Evolutionary conservation across 2,329 filamentous ascomycete species (phyloP).

Genomic region (Paraconiothyrium sp.): DNA sequence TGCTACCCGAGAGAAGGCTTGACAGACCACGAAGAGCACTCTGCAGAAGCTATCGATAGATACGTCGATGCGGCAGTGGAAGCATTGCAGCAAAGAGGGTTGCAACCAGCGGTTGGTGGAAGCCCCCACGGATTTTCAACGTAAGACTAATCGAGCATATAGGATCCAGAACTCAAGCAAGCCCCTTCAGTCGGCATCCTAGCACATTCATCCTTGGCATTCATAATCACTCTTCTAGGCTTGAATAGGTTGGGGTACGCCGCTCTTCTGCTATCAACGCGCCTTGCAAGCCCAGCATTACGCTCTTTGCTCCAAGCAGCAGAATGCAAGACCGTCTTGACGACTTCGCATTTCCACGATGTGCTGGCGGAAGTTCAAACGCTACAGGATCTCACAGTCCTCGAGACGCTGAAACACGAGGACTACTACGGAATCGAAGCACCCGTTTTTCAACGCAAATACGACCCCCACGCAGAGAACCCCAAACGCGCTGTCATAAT

Average conservation of each 20-base stretch:
- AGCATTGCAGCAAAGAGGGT: conserved; percentile 29
- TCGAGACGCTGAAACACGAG: conserved; percentile 36
- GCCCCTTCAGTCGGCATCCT: conserved; percentile 57
- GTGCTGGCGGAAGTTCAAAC: conserved; percentile 42
- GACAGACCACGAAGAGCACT: conserved; percentile 37
- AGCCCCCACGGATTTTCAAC: not conserved
- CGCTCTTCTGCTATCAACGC: conserved; percentile 63
- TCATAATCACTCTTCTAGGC: conserved; percentile 64
- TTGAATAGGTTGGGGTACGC: conserved; percentile 66
- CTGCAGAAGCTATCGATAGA: conserved; percentile 33
- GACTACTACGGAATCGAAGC: conserved; percentile 32
- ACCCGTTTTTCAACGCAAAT: conserved; percentile 26
- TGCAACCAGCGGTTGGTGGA: conserved; percentile 31
- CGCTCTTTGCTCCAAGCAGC: conserved; percentile 50
- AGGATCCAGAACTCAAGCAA: conserved; percentile 29
- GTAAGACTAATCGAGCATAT: conserved; percentile 11
- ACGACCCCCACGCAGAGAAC: conserved; percentile 37
- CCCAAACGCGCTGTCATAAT: conserved; percentile 53
- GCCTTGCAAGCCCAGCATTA: conserved; percentile 63
- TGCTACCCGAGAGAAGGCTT: conserved; percentile 36
- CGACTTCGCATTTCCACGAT: conserved; percentile 28
- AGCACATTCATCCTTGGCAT: conserved; percentile 64
- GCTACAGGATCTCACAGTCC: conserved; percentile 28
- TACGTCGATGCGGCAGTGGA: conserved; percentile 38
- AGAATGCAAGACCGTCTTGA: conserved; percentile 34